Conservation (phyloP, 2,329 filamentous ascomycete species). For the Colletotrichum falcatum region DNA sequence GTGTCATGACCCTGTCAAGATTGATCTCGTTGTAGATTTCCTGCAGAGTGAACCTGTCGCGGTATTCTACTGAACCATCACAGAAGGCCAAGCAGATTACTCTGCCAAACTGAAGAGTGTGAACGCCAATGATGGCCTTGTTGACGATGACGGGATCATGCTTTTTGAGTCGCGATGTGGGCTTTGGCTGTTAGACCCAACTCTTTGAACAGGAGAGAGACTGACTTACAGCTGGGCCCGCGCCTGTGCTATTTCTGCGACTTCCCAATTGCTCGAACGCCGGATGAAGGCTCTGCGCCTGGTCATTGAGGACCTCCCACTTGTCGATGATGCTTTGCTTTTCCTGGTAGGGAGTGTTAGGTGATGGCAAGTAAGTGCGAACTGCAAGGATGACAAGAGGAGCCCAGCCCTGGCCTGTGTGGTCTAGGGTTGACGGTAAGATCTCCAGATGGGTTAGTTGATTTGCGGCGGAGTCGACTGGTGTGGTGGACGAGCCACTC, state of each 20-base stretch:
- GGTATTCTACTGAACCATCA: constrained; percentile 84
- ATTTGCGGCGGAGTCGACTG: constrained; percentile 64
- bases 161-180: constrained; percentile 65
- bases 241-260: constrained; percentile 65
- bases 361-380: constrained; percentile 71
- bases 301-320: constrained; percentile 82
- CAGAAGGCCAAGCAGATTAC: constrained; percentile 79
- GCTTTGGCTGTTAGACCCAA: constrained; percentile 26
- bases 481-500: constrained; percentile 56
- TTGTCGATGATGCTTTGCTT: constrained; percentile 81
- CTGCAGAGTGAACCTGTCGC: constrained; percentile 79
- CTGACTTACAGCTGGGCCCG: constrained; percentile 43
- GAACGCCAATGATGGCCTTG: constrained; percentile 77
- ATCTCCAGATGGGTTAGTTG: constrained; percentile 82
- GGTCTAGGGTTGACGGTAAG: constrained; percentile 74
- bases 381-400: constrained; percentile 77
- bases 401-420: constrained; percentile 64
- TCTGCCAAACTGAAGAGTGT: constrained; percentile 77
- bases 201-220: background rate
- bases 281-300: constrained; percentile 74
- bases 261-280: constrained; percentile 81
- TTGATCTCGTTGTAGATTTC: constrained; percentile 74
- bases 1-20: constrained; percentile 72
- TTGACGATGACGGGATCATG: constrained; percentile 75
- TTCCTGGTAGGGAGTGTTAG: constrained; percentile 70